Evolutionary conservation across 176 grass and related monocot genomes (phyloP), one percentile per base, ranked within the genome.

Genomic region (Aegilops longissima): DNA sequence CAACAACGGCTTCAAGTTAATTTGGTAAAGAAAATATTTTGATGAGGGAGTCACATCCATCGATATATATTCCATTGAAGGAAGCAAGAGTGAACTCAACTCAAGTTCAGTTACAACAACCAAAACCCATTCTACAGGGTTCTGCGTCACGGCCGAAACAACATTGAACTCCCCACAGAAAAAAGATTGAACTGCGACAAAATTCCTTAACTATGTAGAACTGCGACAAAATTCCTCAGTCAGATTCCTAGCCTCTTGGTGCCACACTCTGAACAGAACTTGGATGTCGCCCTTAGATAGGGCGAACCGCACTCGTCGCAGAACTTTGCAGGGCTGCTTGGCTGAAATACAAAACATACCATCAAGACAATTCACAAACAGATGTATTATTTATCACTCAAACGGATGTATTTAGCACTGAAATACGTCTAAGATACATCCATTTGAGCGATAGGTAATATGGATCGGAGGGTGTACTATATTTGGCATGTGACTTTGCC

Each of bases 211-310:
- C 24, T 25, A 29, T 29, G 49, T 35, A 35, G 34, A 27, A 16
- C 42, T 27, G 39, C 70, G 40, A 12, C 70, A 73, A 45, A 73
- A 24, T 13, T 45, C 21, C 70, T 58, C 54, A 58, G 49, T 58
- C 27, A 56, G 68, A 83, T 92, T 21, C 95, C 95, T 86, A 98
- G 72, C 91, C 95, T 88, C 80, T 95, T 98, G 61, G 93, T 93
- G 56, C 95, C 95, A 71, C 93, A 98, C 59, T 95, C 95, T 20
- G 93, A 98, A 87, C 93, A 98, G 84, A 98, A 98, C 31, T 98
- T 98, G 0, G 95, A 98, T 67, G 93, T 92, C 49, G 91, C 89
- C 90, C 95, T 95, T 67, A 98, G 64, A 89, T 93, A 98, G 12
- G 93, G 91, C 16, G 87, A 91, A 35, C 95, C 95, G 70, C 93